Percentiles rank a stretch among this genome's conserved stretches.
Evolutionary conservation across 495 filamentous ascomycete species (phyloP).

Genomic region (Hypoxylon subgilvum): DNA sequence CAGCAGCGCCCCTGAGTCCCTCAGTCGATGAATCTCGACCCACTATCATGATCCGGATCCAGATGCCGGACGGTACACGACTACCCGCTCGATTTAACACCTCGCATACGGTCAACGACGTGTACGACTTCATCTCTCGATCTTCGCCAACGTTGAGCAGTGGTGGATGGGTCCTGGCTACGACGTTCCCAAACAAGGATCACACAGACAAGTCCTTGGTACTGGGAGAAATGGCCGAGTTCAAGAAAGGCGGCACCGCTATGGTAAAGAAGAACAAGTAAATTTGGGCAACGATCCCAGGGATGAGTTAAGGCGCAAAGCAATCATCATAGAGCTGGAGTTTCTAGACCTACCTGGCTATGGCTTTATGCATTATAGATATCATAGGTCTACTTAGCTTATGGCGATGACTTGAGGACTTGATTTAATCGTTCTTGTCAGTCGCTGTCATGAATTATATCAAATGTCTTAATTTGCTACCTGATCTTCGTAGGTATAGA

Average conservation of each 20-base stretch:
- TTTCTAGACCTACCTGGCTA: conserved; percentile 1
- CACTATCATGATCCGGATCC: conserved; percentile 79
- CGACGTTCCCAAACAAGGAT: conserved; percentile 95
- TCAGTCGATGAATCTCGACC: conserved; percentile 79
- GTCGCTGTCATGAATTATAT: background rate
- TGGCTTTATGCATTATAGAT: conserved; percentile 8
- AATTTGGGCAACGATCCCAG: background rate
- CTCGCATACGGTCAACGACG: conserved; percentile 85
- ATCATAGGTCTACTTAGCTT: conserved; percentile 1
- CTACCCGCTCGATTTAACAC: conserved; percentile 90
- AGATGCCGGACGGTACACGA: conserved; percentile 87
- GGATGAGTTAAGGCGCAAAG: background rate
- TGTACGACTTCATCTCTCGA: conserved; percentile 82
- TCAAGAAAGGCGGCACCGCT: conserved; percentile 78
- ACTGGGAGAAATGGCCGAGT: conserved; percentile 79
- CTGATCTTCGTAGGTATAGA: no score
- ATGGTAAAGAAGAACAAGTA: conserved; percentile 70
- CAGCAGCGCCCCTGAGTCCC: conserved; percentile 49
- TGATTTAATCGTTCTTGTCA: background rate
- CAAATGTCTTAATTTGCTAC: no score
- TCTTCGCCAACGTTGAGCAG: conserved; percentile 64
- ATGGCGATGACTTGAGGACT: conserved; percentile 14
- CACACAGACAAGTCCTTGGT: conserved; percentile 72
- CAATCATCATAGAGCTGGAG: conserved; percentile 11
- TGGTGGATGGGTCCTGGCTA: conserved; percentile 82